A percentile compares a stretch with the other conserved stretches of the same genome.
Conservation (phyloP, 345 rosid genomes). For the Populus alba region DNA sequence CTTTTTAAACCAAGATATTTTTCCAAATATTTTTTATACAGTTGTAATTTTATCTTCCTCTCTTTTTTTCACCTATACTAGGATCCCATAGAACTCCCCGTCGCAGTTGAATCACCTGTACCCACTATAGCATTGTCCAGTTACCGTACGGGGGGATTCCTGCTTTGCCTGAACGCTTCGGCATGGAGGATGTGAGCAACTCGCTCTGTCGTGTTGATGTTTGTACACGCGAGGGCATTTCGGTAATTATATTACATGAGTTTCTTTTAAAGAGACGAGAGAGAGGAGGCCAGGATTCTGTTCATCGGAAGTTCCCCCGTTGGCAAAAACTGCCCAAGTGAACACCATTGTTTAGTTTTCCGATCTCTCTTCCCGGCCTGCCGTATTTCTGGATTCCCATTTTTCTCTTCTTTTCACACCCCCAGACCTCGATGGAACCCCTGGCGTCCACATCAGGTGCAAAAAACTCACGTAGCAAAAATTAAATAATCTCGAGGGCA, state of each 20-base stretch:
- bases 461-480: too few species aligned
- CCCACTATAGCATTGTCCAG: not conserved
- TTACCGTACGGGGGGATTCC: not conserved
- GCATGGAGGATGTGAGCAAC: not conserved
- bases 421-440: not conserved
- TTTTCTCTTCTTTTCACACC: not conserved
- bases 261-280: not conserved
- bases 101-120: not conserved
- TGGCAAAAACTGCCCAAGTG: not conserved
- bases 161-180: not conserved
- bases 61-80: too few species aligned
- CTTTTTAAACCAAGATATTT: too few species aligned
- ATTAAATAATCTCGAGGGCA: too few species aligned
- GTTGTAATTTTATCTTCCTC: too few species aligned
- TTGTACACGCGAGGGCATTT: not conserved
- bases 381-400: not conserved
- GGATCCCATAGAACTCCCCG: too few species aligned
- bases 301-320: not conserved
- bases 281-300: not conserved
- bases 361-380: not conserved
- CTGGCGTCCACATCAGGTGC: not conserved
- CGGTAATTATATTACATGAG: not conserved
- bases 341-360: not conserved
- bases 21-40: too few species aligned
- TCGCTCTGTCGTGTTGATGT: not conserved